Conservation (phyloP, 2,329 filamentous ascomycete genomes). For the Aaosphaeria arxii region DNA sequence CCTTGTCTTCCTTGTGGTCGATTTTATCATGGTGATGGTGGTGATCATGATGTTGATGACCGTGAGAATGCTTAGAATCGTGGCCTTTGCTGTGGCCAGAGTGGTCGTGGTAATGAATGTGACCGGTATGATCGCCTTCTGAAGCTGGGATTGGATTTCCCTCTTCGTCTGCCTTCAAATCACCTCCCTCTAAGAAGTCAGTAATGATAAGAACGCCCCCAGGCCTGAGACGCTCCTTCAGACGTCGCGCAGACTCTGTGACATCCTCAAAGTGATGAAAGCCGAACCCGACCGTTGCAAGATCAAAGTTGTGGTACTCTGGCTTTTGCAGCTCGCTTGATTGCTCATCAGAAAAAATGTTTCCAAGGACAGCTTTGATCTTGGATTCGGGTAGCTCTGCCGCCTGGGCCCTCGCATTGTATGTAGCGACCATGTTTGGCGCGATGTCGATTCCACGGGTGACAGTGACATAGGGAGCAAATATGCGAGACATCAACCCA, state of each 20-base stretch:
- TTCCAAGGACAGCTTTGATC: conserved; percentile 28
- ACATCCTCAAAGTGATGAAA: conserved; percentile 58
- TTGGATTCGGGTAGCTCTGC: conserved; percentile 12
- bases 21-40: conserved; percentile 1
- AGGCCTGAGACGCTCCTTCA: conserved; percentile 61
- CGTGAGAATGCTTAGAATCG: conserved; percentile 8
- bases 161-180: conserved; percentile 23
- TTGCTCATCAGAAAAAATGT: conserved; percentile 31
- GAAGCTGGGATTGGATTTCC: conserved; percentile 19
- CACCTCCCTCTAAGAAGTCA: conserved; percentile 61
- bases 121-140: conserved; percentile 19
- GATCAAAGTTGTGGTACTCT: conserved; percentile 41
- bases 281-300: conserved; percentile 42
- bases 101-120: conserved; percentile 12
- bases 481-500: conserved; percentile 60
- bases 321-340: conserved; percentile 18
- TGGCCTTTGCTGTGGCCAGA: conserved; percentile 12
- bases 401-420: conserved; percentile 56
- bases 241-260: conserved; percentile 54
- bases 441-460: conserved; percentile 69
- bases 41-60: conserved; percentile 10
- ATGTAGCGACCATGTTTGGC: conserved; percentile 65
- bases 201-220: conserved; percentile 67
- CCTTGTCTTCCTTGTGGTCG: conserved; percentile 5
- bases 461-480: conserved; percentile 61